These are phyloP conservation scores for Amanita molliuscula DNA, from an alignment of 768 basidiomycete genomes.

Conservation along the genomic window DNA sequence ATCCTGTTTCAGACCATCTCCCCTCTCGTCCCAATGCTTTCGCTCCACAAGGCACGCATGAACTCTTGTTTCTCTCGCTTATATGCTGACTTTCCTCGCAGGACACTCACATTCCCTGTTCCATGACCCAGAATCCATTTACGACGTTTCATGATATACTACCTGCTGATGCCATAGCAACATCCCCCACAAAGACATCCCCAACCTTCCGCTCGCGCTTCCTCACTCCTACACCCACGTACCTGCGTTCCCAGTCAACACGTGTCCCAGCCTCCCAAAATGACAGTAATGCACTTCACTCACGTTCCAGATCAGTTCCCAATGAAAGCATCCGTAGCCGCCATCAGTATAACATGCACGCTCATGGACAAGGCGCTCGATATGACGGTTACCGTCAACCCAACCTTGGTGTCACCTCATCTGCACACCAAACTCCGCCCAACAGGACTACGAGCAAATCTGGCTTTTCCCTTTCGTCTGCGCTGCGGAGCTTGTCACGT, in stretches of 20 bases:
- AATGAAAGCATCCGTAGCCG: background rate
- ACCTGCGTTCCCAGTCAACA: slow-evolving; percentile 7
- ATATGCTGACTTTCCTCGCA: background rate
- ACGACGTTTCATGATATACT: slow-evolving; percentile 39
- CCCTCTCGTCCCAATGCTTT: slow-evolving; percentile 15
- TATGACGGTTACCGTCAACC: background rate
- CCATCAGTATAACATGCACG: background rate
- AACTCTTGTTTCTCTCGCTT: background rate
- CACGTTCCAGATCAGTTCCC: background rate
- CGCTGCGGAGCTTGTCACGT: background rate
- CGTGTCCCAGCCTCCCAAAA: background rate
- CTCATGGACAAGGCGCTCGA: background rate
- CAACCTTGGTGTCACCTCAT: background rate
- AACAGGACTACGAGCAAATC: background rate
- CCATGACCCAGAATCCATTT: slow-evolving; percentile 11
- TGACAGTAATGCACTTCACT: background rate
- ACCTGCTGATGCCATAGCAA: slow-evolving; percentile 33
- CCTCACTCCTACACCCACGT: slow-evolving; percentile 5
- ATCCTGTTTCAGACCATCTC: slow-evolving; percentile 17
- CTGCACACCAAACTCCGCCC: background rate
- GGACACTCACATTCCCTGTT: background rate
- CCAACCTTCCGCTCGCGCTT: slow-evolving; percentile 12
- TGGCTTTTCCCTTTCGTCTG: slow-evolving; percentile 3
- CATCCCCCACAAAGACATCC: slow-evolving; percentile 15
- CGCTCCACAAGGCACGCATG: slow-evolving; percentile 7